Evolutionary conservation across 768 basidiomycete species (phyloP).

Genomic region (Xerocomus brunneocitrinus): DNA sequence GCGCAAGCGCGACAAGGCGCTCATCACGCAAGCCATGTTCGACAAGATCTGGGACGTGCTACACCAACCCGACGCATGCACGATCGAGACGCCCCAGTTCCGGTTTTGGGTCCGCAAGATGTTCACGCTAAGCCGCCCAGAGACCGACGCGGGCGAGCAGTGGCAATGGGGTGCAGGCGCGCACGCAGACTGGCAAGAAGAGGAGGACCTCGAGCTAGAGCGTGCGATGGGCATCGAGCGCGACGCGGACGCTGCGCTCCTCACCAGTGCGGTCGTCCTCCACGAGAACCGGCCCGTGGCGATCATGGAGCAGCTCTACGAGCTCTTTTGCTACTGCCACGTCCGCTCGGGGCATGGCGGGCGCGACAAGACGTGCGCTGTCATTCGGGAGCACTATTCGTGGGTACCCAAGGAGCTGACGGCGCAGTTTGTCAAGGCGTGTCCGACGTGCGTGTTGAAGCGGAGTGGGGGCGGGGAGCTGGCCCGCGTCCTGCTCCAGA

Average conservation of each 20-base stretch:
- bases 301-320: constrained; percentile 73
- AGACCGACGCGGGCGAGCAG: too few relatives aligned
- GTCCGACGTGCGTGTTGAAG: constrained; percentile 65
- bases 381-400: constrained; percentile 65
- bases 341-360: constrained; percentile 64
- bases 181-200: not conserved
- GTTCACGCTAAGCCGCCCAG: constrained; percentile 49
- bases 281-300: constrained; percentile 74
- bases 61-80: constrained; percentile 44
- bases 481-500: constrained; percentile 8
- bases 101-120: constrained; percentile 83
- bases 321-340: constrained; percentile 72
- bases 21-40: constrained; percentile 67
- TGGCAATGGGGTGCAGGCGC: not conserved
- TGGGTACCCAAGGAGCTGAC: constrained; percentile 86
- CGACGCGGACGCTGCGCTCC: constrained; percentile 8
- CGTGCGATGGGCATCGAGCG: constrained; percentile 14
- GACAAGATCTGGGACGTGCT: constrained; percentile 70
- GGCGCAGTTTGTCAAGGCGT: constrained; percentile 70
- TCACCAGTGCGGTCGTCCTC: constrained; percentile 45
- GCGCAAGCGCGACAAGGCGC: constrained; percentile 60
- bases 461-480: constrained; percentile 32
- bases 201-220: constrained; percentile 13
- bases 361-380: constrained; percentile 70
- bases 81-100: constrained; percentile 59